Evolutionary conservation across 2,329 filamentous ascomycete genomes (phyloP).

Genomic region (Alternaria gansuensis): DNA sequence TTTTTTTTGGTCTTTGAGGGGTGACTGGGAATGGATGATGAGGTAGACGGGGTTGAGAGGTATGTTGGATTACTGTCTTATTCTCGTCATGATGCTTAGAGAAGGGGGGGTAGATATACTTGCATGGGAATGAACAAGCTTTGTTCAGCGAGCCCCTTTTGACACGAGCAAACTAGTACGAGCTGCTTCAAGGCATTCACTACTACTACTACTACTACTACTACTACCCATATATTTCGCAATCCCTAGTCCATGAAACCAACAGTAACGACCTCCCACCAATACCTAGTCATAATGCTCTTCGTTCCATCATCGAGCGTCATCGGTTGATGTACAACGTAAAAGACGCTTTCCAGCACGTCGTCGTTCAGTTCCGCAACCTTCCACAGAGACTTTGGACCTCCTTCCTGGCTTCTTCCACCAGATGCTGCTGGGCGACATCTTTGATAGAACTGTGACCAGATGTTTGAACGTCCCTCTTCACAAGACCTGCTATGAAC

Average conservation of each 20-base stretch:
- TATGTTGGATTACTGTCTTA: background rate
- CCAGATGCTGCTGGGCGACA: background rate
- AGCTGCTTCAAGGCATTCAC: background rate
- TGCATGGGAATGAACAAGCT: background rate
- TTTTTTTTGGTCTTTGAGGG: background rate
- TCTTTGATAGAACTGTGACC: background rate
- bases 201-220: background rate
- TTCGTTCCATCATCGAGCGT: conserved; percentile 1
- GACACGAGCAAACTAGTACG: background rate
- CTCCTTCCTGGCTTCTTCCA: background rate
- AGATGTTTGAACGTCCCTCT: background rate
- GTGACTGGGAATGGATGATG: background rate
- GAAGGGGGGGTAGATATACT: background rate
- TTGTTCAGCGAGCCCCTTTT: background rate
- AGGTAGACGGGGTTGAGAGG: background rate
- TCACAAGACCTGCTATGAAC: conserved; percentile 1
- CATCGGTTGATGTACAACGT: background rate
- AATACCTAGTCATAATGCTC: conserved; percentile 3
- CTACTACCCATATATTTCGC: background rate
- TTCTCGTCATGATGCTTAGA: background rate
- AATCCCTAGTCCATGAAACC: background rate
- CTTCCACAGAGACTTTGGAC: background rate
- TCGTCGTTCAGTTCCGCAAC: background rate
- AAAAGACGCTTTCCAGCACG: background rate
- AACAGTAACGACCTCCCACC: background rate